phyloP scores from a whole-genome alignment of 306 rosid species.

The Psophocarpus tetragonolobus region DNA sequence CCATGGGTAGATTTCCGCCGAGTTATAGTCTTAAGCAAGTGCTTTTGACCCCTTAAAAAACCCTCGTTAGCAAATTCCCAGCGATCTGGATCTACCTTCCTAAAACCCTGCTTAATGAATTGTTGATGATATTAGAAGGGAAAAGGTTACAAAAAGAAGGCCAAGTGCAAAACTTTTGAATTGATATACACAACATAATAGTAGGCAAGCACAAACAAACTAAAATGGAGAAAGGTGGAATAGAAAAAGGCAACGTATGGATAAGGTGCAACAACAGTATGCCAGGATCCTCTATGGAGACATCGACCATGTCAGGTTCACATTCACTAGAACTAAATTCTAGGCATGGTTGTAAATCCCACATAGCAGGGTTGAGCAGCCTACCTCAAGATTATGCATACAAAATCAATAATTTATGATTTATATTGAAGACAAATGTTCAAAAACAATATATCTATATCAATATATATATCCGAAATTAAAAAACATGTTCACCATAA shows the following conservation, averaged over 20 bases:
- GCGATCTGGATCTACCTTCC: constrained; percentile 92
- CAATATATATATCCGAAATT: not conserved
- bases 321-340: not conserved
- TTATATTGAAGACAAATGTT: not conserved
- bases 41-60: constrained; percentile 86
- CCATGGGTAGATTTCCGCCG: constrained; percentile 83
- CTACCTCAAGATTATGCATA: not conserved
- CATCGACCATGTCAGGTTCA: not conserved
- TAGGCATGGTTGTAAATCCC: not conserved
- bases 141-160: not conserved
- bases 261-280: not conserved
- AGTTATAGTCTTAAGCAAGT: constrained; percentile 69
- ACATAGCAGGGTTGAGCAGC: not conserved
- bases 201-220: constrained; percentile 6
- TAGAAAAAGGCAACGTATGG: not conserved
- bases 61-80: constrained; percentile 98
- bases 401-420: not conserved
- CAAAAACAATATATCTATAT: not conserved
- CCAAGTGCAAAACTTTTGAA: not conserved
- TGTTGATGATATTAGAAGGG: not conserved
- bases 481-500: not conserved
- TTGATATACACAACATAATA: not conserved
- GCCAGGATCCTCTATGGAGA: no score
- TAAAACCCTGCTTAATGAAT: constrained; percentile 69
- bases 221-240: not conserved